Conservation (phyloP, 2,329 filamentous ascomycete species). For the Hypocreales sp. region DNA sequence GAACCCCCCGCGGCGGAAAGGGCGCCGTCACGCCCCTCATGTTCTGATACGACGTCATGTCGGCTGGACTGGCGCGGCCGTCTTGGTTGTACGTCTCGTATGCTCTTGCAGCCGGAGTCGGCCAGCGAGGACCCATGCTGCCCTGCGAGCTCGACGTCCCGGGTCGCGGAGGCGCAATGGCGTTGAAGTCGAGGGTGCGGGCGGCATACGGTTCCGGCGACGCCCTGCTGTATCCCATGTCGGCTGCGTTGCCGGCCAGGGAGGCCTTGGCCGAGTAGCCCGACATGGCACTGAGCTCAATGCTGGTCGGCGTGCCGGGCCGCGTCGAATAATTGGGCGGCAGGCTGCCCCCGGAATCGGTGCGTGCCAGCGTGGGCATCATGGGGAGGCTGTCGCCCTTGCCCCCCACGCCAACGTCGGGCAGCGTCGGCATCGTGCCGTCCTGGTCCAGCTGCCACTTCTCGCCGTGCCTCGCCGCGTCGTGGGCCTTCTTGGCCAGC, state of each 20-base stretch:
- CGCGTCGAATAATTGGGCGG: constrained; percentile 48
- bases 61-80: constrained; percentile 14
- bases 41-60: constrained; percentile 7
- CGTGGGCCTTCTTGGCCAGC: constrained; percentile 59
- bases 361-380: constrained; percentile 44
- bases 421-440: constrained; percentile 53
- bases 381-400: constrained; percentile 33
- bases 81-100: constrained; percentile 17
- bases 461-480: constrained; percentile 36
- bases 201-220: constrained; percentile 22
- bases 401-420: constrained; percentile 15
- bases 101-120: constrained; percentile 6
- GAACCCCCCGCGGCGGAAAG: constrained; percentile 16
- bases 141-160: constrained; percentile 21
- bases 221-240: constrained; percentile 38
- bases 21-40: constrained; percentile 18
- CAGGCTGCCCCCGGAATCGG: constrained; percentile 45
- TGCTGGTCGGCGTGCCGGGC: constrained; percentile 35
- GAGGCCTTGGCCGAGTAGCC: constrained; percentile 51
- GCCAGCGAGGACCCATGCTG: constrained; percentile 10
- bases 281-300: constrained; percentile 39
- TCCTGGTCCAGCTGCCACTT: constrained; percentile 34
- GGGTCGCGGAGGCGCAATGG: constrained; percentile 15
- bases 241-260: constrained; percentile 41
- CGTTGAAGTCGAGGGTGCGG: constrained; percentile 9